Percentiles rank a stretch among this genome's conserved stretches.
phyloP scores from a whole-genome alignment of 371 early-diverging fungal species.

The Mucor saturninus region DNA sequence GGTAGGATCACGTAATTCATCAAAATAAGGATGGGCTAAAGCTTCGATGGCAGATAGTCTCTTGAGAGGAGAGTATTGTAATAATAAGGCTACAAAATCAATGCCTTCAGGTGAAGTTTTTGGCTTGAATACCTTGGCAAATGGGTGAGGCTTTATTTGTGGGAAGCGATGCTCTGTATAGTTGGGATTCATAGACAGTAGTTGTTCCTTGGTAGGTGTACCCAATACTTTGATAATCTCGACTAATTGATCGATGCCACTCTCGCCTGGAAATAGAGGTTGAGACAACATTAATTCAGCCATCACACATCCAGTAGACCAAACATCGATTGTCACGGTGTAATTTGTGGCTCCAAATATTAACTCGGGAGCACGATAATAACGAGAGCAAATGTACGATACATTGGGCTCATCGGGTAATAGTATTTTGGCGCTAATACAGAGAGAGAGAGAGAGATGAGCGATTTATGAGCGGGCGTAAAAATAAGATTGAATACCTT shows the following conservation, averaged over 20 bases:
- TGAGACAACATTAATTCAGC: conserved; percentile 96
- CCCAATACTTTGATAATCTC: conserved; percentile 99
- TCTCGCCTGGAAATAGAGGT: conserved; percentile 99
- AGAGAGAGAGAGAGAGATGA: background rate
- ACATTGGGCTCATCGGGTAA: conserved; percentile 95
- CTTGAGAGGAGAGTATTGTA: conserved; percentile 92
- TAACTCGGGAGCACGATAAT: conserved; percentile 98
- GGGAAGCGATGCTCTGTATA: conserved; percentile 98
- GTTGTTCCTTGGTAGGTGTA: conserved; percentile 97
- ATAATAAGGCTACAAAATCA: conserved; percentile 80
- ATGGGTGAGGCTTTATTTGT: conserved; percentile 94
- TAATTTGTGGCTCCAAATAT: conserved; percentile 97
- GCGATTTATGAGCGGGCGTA: background rate
- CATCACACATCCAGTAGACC: conserved; percentile 99
- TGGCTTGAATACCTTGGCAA: conserved; percentile 70
- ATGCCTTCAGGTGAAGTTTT: conserved; percentile 80
- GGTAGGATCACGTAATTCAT: conserved; percentile 83
- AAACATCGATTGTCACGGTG: conserved; percentile 90
- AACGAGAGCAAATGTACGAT: conserved; percentile 98
- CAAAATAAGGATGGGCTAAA: conserved; percentile 93
- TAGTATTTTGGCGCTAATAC: conserved; percentile 89
- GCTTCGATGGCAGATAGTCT: conserved; percentile 90
- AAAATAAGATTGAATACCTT: conserved; percentile 47
- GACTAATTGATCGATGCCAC: conserved; percentile 99
- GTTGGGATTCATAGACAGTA: conserved; percentile 94